A percentile compares a stretch with the other conserved stretches of the same genome.
These are phyloP conservation scores for Pichia insulana DNA, from an alignment of 805 yeast genomes.

Conservation along the genomic window DNA sequence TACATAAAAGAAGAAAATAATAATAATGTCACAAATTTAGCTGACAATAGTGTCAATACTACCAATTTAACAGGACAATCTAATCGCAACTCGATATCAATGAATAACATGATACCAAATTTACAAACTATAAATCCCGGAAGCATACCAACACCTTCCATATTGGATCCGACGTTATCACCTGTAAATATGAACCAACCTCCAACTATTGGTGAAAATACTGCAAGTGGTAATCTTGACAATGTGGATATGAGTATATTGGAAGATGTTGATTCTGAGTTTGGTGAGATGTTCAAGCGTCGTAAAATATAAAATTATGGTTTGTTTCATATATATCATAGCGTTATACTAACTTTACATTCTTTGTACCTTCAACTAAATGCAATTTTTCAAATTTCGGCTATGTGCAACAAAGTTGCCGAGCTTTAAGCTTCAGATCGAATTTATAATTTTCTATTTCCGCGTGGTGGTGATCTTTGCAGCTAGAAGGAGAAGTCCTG, in stretches of 20 bases:
- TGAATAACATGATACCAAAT: background rate
- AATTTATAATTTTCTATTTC: too few species aligned
- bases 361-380: background rate
- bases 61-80: background rate
- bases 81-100: background rate
- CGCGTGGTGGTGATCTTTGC: too few species aligned
- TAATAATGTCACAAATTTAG: background rate
- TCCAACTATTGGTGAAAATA: background rate
- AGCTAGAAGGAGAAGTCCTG: too few species aligned
- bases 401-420: too few species aligned
- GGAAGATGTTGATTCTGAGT: constrained; percentile 7
- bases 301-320: constrained; percentile 7
- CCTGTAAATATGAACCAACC: background rate
- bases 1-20: background rate
- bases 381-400: background rate
- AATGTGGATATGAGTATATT: constrained; percentile 1
- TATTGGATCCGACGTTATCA: background rate
- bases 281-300: constrained; percentile 12
- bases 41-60: background rate
- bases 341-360: too few species aligned
- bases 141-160: background rate
- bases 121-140: too few species aligned
- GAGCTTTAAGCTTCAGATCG: too few species aligned
- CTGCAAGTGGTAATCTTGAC: background rate
- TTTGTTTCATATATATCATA: too few species aligned